These are phyloP conservation scores for Annulohypoxylon bovei DNA, from an alignment of 495 filamentous ascomycete species.

Conservation along the genomic window DNA sequence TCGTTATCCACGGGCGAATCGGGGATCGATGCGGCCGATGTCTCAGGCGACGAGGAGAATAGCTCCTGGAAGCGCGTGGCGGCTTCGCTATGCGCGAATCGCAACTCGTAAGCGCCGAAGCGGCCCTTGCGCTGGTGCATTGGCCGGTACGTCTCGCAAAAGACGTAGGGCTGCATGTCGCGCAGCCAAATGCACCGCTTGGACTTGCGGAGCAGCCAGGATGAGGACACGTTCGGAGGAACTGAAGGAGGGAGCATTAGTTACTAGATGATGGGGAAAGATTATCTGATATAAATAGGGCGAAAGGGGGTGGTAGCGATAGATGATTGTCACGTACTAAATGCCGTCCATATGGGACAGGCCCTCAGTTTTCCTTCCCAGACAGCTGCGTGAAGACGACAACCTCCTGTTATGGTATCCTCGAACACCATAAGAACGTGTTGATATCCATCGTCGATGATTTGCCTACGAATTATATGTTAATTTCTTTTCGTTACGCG, in stretches of 20 bases:
- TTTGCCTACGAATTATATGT: constrained; percentile 62
- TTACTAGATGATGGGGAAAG: not conserved
- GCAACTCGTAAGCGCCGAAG: constrained; percentile 55
- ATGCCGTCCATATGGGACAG: constrained; percentile 80
- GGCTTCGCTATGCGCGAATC: constrained; percentile 56
- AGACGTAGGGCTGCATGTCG: constrained; percentile 69
- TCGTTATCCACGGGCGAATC: constrained; percentile 47
- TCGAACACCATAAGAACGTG: constrained; percentile 78
- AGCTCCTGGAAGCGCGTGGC: constrained; percentile 55
- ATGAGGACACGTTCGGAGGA: constrained; percentile 64
- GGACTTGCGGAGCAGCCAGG: constrained; percentile 65
- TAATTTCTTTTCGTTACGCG: constrained; percentile 10
- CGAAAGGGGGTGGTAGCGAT: not conserved
- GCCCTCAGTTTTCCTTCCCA: constrained; percentile 59
- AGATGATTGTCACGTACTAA: constrained; percentile 53
- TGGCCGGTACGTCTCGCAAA: constrained; percentile 68
- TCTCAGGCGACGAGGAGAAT: constrained; percentile 39
- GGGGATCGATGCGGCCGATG: constrained; percentile 31
- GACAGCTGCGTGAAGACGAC: constrained; percentile 64
- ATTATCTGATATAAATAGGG: not conserved
- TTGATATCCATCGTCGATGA: constrained; percentile 73
- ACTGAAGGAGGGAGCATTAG: constrained; percentile 50
- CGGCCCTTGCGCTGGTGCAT: constrained; percentile 57
- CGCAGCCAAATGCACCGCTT: constrained; percentile 66
- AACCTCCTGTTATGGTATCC: constrained; percentile 69